Evolutionary conservation across 2,329 filamentous ascomycete genomes (phyloP).

Genomic region (Aspergillus awamori): DNA sequence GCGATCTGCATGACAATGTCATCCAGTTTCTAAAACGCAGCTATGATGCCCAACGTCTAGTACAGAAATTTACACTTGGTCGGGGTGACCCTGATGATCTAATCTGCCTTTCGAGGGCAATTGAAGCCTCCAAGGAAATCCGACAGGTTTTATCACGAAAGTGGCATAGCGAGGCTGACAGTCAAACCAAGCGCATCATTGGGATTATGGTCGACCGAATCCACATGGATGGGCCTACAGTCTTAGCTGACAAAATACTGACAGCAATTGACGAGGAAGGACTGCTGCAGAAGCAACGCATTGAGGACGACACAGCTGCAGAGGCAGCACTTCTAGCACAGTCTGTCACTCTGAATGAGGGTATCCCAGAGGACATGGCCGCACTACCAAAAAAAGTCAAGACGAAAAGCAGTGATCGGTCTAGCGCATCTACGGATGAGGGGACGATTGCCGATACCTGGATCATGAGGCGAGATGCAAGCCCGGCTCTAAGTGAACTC

Average conservation of each 20-base stretch:
- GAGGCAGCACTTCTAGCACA: slow-evolving; percentile 74
- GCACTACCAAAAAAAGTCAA: slow-evolving; percentile 57
- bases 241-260: slow-evolving; percentile 71
- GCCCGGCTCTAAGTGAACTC: slow-evolving; percentile 63
- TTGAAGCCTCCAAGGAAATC: slow-evolving; percentile 72
- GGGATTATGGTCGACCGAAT: slow-evolving; percentile 35
- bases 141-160: slow-evolving; percentile 34
- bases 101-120: slow-evolving; percentile 78
- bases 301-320: slow-evolving; percentile 71
- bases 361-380: slow-evolving; percentile 58
- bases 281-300: slow-evolving; percentile 75
- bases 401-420: slow-evolving; percentile 30
- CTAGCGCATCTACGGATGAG: slow-evolving; percentile 38
- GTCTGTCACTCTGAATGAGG: slow-evolving; percentile 69
- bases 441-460: slow-evolving; percentile 55
- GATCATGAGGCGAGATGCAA: slow-evolving; percentile 70
- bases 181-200: slow-evolving; percentile 30
- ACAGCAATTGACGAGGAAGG: slow-evolving; percentile 91
- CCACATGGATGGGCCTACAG: slow-evolving; percentile 63
- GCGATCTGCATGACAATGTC: slow-evolving; percentile 70
- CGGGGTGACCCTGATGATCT: slow-evolving; percentile 92
- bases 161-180: slow-evolving; percentile 26
- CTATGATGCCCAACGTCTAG: slow-evolving; percentile 83
- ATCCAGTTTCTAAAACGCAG: slow-evolving; percentile 70
- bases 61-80: slow-evolving; percentile 92